Evolutionary conservation across 2,329 filamentous ascomycete species (phyloP), one percentile per base, ranked within the genome.

Genomic region (Thielaviopsis populi): DNA sequence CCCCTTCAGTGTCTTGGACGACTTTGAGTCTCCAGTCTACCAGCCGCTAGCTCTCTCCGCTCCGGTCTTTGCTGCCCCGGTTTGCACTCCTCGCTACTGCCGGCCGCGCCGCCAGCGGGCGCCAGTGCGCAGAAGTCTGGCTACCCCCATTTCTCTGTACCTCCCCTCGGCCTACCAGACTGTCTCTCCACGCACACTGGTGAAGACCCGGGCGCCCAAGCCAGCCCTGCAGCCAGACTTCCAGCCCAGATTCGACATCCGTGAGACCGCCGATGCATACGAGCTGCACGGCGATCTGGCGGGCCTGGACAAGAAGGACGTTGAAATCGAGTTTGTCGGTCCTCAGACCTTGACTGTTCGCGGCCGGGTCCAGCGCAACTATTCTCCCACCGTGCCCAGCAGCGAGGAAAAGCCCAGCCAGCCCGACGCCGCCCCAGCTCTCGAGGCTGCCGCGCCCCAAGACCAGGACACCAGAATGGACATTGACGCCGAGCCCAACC

Each of bases 201-300:
- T 37, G 11, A 56, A 56, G 53, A 8, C 53, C 13, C n/a, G 4
- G 15, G 30, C 24, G 13, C 24, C 15, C 53, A 56, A 37, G 53
- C 53, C 27, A 13, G 53, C 53, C 11, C 66, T 64, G 48, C 65
- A 37, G 53, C 53, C 27, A 13, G 53, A 27, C 11, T 66, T 64
- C 50, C 65, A 63, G 67, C 64, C 60, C 48, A 65, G 50, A 71
- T 89, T 88, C 71, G 85, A 88, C 69, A 77, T 88, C 67, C 81
- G 79, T 71, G 86, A 89, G 73, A 79, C 77, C n/a, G 78, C 80
- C 67, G 73, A 79, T 15, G 70, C 74, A 65, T 88, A 87, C 71
- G 82, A 88, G 73, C 81, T 88, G 17, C 82, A 88, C 69, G 86
- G 85, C 69, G 85, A 88, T 73, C 79, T 88, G 3, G 84, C 85